Conservation (phyloP, 345 rosid genomes). For the Melaleuca quinquenervia region DNA sequence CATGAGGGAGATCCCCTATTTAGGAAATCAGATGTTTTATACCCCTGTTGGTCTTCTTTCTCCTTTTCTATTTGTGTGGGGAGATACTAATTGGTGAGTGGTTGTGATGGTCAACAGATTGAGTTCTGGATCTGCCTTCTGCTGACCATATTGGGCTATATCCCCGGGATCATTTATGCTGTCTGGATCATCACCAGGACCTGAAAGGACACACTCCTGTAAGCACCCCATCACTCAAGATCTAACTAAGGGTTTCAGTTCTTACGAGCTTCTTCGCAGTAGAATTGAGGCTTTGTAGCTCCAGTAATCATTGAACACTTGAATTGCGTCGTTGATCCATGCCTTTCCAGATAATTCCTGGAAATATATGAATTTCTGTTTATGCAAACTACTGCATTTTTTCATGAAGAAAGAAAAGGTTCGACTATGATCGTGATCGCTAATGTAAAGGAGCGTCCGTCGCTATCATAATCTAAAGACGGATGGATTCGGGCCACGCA, state of each 20-base stretch:
- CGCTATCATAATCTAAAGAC: not conserved
- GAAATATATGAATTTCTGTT: not conserved
- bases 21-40: not conserved
- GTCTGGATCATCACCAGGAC: constrained; percentile 58
- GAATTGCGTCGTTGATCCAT: not conserved
- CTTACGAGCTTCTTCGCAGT: not conserved
- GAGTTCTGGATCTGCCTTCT: constrained; percentile 91
- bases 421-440: not conserved
- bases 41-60: not conserved
- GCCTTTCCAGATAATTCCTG: not conserved
- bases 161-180: constrained; percentile 82
- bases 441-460: not conserved
- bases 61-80: not conserved
- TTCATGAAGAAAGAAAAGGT: not conserved
- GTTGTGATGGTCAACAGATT: constrained; percentile 14
- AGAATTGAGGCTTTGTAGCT: not conserved
- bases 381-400: not conserved
- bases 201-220: not conserved
- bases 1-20: not conserved
- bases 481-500: not conserved
- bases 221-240: not conserved
- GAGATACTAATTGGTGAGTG: not conserved
- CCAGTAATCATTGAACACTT: not conserved
- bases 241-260: not conserved
- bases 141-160: constrained; percentile 51